These are phyloP conservation scores for Vachellia collinsii DNA, from an alignment of 306 rosid species.

Conservation along the genomic window DNA sequence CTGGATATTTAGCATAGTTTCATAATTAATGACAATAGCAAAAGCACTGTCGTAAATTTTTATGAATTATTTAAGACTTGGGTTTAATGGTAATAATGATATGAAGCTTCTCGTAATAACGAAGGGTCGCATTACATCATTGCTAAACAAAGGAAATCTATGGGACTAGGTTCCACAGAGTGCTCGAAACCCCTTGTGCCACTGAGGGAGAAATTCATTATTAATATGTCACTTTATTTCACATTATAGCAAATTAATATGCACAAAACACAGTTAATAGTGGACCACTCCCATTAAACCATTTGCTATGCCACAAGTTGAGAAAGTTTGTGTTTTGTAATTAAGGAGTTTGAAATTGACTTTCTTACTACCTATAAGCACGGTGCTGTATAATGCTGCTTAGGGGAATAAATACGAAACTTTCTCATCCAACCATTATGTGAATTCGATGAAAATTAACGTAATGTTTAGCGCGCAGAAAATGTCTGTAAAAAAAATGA, in stretches of 20 bases:
- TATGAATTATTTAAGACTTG: neutral
- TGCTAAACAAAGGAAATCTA: neutral
- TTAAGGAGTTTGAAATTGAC: constrained; percentile 2
- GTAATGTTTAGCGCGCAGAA: neutral
- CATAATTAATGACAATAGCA: neutral
- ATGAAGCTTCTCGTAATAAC: neutral
- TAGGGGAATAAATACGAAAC: neutral
- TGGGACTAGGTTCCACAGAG: neutral
- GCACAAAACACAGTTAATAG: neutral
- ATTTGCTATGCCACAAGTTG: neutral
- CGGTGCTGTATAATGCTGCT: neutral
- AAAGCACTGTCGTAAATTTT: neutral
- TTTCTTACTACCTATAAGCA: neutral
- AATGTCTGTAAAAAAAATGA: no score
- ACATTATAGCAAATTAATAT: neutral
- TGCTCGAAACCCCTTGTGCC: neutral
- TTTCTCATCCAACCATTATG: neutral
- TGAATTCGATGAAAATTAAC: neutral
- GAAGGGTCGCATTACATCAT: neutral
- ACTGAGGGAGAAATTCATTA: neutral
- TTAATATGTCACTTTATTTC: neutral
- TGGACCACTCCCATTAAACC: neutral
- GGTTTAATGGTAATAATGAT: neutral
- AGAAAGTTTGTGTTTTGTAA: neutral
- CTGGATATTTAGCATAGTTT: neutral